Base-by-base conservation (phyloP, 169 alveolate species). In the Theileria equi region DNA sequence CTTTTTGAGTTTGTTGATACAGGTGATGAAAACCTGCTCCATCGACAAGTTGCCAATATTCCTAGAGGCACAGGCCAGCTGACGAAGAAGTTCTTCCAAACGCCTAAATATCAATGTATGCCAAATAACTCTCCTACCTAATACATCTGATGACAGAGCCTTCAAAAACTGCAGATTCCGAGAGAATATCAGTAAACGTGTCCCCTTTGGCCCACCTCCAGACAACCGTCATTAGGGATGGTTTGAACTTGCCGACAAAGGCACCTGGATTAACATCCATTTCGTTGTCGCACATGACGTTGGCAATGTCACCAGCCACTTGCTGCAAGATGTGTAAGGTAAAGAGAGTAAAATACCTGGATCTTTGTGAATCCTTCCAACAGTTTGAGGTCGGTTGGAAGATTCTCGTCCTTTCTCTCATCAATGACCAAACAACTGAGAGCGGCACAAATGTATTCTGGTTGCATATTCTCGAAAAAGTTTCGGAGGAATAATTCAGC, bases 181-280 rank as follows among this genome's bases (percentile, higher is more conserved):
- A 91, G 73, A 96, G 89, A 11, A 96, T 89, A 62, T 94, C 97
- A 47, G 89, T 89, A 70, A 97, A 96, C 32, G 95, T 88, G 48
- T 92, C 95, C 8, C 99, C 99, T 69, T 94, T 88, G 50, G 96
- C 91, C 99, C 99, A 98, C 35, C 90, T 90, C 41, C 89, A 86
- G 38, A 96, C 95, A 11, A 94, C 91, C 29, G 96, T 94, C 97
- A 96, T 95, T 41, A 97, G 82, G 29, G 94, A 90, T 40, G 98
- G 96, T 81, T 92, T 95, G 73, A 93, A 94, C 48, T 84, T 82
- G 50, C 90, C 90, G n/a, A 95, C 82, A 81, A 90, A 96, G 21
- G 91, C 94, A 34, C 89, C 94, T 58, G 89, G 79, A 64, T 91
- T 90, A 43, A 93, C 92, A 35, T 88, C 89, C 62, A 93, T 84